phyloP scores from a whole-genome alignment of 768 basidiomycete genomes.

The Podaxis sp. region DNA sequence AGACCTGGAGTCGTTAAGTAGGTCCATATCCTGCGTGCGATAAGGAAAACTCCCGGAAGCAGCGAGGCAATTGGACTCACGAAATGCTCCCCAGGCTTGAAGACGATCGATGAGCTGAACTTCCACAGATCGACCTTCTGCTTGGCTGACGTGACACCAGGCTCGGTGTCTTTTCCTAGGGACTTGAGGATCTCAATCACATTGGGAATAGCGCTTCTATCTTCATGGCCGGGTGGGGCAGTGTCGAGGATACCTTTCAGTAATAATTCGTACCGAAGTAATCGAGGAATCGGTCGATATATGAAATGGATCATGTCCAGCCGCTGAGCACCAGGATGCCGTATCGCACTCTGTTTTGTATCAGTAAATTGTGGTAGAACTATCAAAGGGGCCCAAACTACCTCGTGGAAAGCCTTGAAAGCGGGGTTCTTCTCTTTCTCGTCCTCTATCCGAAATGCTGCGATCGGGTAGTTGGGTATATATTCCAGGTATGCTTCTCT shows the following conservation, averaged over 20 bases:
- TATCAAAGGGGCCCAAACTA: conserved; percentile 32
- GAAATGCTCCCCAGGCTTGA: conserved; percentile 74
- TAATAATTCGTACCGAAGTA: conserved; percentile 84
- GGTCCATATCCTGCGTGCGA: conserved; percentile 72
- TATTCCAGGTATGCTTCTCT: conserved; percentile 92
- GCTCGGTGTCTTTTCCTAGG: conserved; percentile 84
- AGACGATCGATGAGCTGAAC: conserved; percentile 74
- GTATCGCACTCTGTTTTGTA: conserved; percentile 37
- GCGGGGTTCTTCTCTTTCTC: conserved; percentile 78
- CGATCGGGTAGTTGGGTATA: conserved; percentile 89
- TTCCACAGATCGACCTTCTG: conserved; percentile 89
- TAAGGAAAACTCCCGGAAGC: not conserved
- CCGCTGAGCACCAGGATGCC: conserved; percentile 76
- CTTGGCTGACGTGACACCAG: conserved; percentile 81
- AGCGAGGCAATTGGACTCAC: conserved; percentile 29
- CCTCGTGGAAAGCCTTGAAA: conserved; percentile 82
- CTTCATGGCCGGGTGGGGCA: conserved; percentile 73
- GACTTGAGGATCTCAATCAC: conserved; percentile 88
- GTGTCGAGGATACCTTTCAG: conserved; percentile 80
- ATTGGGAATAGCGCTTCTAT: conserved; percentile 76
- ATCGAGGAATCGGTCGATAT: conserved; percentile 84
- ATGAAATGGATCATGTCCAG: conserved; percentile 92
- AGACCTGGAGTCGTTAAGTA: conserved; percentile 79
- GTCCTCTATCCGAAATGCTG: conserved; percentile 83
- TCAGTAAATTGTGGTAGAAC: not conserved